A percentile compares a stretch with the other conserved stretches of the same genome.
Evolutionary conservation across 495 filamentous ascomycete genomes (phyloP).

Genomic region (Sabuloglossum arenarium): DNA sequence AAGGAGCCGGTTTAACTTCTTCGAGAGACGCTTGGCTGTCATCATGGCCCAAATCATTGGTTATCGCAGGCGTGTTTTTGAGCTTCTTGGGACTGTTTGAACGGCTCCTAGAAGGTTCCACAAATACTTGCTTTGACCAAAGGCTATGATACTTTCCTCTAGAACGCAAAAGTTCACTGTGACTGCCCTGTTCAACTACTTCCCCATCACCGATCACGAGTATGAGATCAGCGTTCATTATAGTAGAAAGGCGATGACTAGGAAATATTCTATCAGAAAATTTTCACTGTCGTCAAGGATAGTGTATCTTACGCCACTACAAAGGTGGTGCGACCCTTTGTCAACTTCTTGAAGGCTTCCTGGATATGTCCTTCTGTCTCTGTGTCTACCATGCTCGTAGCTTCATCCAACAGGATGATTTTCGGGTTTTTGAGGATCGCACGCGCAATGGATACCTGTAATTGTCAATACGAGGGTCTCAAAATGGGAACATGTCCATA

Average conservation of each 20-base stretch:
- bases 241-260: conserved; percentile 40
- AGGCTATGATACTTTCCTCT: conserved; percentile 37
- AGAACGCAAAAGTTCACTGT: conserved; percentile 32
- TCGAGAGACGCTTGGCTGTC: not conserved
- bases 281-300: not conserved
- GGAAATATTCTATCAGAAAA: conserved; percentile 24
- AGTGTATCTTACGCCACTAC: conserved; percentile 26
- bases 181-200: conserved; percentile 28
- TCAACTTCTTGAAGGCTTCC: conserved; percentile 23
- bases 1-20: not conserved
- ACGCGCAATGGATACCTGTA: conserved; percentile 36
- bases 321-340: conserved; percentile 17
- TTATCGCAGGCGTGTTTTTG: conserved; percentile 16
- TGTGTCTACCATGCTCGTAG: conserved; percentile 61
- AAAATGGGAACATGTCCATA: not conserved
- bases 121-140: conserved; percentile 38
- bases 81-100: not conserved
- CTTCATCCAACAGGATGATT: conserved; percentile 69
- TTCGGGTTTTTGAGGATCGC: conserved; percentile 57
- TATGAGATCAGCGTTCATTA: conserved; percentile 30
- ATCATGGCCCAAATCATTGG: conserved; percentile 19
- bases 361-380: conserved; percentile 29
- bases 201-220: conserved; percentile 27
- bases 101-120: conserved; percentile 18
- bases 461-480: not conserved